These are phyloP conservation scores for Naganishia friedmannii DNA, from an alignment of 768 basidiomycete genomes.

Conservation along the genomic window DNA sequence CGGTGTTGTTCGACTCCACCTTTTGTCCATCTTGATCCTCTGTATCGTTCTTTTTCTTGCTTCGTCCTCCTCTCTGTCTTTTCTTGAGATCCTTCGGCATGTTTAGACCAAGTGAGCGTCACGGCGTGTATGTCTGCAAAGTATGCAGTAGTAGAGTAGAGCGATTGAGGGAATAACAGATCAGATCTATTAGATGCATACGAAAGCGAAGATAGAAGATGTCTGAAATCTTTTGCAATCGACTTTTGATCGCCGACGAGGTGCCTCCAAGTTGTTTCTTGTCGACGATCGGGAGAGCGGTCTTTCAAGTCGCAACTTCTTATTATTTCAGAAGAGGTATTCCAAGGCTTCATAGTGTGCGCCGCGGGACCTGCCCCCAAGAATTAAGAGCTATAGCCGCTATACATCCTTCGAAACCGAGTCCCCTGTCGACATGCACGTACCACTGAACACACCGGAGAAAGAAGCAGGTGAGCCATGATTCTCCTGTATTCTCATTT, in stretches of 20 bases:
- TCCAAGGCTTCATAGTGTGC: not conserved
- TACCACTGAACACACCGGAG: constrained; percentile 14
- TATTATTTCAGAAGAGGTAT: not conserved
- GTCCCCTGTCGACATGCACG: constrained; percentile 19
- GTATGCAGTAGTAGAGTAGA: too few relatives aligned
- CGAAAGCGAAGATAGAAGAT: not conserved
- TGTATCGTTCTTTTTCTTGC: constrained; percentile 43
- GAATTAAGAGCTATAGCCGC: too few relatives aligned
- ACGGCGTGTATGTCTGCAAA: too few relatives aligned
- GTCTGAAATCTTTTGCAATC: constrained; percentile 16
- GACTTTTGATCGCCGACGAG: not conserved
- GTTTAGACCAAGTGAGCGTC: not conserved
- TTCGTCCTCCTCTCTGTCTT: constrained; percentile 42
- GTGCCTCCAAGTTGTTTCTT: not conserved
- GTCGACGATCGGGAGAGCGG: not conserved
- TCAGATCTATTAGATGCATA: not conserved
- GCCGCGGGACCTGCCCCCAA: too few relatives aligned
- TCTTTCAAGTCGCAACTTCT: not conserved
- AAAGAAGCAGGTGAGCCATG: constrained; percentile 27
- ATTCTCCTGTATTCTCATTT: not conserved
- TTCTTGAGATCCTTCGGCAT: constrained; percentile 51
- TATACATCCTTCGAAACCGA: not conserved
- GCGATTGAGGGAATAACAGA: not conserved
- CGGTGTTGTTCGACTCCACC: not conserved
- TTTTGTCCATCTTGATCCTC: constrained; percentile 9